Conservation (phyloP, 2,329 filamentous ascomycete genomes). For the Penicillium sp. region DNA sequence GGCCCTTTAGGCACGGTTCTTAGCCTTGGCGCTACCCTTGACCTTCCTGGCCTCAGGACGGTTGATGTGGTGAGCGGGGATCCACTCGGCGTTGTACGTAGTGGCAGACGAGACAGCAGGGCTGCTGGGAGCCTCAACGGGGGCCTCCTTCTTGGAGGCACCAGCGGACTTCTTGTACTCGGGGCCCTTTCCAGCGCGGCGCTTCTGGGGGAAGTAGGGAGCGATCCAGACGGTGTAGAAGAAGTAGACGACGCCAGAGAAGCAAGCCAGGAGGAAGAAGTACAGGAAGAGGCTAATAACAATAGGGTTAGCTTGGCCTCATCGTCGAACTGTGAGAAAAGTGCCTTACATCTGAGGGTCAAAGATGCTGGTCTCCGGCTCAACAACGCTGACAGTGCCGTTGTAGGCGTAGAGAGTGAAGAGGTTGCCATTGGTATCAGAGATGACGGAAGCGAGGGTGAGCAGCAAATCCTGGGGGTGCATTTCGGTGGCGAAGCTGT, state of each 20-base stretch:
- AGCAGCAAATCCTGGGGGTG: conserved; percentile 81
- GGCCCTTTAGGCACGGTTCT: conserved; percentile 30
- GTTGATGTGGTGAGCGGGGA: conserved; percentile 79
- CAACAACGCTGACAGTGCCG: conserved; percentile 74
- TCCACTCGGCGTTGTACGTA: conserved; percentile 86
- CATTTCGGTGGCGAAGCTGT: conserved; percentile 81
- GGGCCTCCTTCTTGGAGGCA: conserved; percentile 42
- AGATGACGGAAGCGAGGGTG: conserved; percentile 65
- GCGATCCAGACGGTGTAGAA: conserved; percentile 98
- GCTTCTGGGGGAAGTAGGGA: conserved; percentile 80
- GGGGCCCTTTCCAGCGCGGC: conserved; percentile 20
- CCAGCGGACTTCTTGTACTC: no score
- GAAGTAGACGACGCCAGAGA: conserved; percentile 78
- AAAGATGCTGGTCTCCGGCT: conserved; percentile 81
- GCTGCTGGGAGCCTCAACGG: conserved; percentile 56
- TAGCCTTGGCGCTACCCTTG: conserved; percentile 42
- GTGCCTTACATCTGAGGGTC: conserved; percentile 82
- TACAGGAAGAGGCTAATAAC: conserved; percentile 82
- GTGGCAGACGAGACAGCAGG: conserved; percentile 61
- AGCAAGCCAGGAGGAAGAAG: conserved; percentile 71
- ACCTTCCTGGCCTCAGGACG: conserved; percentile 62
- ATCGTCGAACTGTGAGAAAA: no score
- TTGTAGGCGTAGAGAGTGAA: conserved; percentile 75
- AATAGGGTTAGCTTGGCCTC: no score
- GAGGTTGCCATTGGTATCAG: conserved; percentile 56